Evolutionary conservation across 345 rosid genomes (phyloP), one percentile per base, ranked within the genome.

Genomic region (Geranium brycei): DNA sequence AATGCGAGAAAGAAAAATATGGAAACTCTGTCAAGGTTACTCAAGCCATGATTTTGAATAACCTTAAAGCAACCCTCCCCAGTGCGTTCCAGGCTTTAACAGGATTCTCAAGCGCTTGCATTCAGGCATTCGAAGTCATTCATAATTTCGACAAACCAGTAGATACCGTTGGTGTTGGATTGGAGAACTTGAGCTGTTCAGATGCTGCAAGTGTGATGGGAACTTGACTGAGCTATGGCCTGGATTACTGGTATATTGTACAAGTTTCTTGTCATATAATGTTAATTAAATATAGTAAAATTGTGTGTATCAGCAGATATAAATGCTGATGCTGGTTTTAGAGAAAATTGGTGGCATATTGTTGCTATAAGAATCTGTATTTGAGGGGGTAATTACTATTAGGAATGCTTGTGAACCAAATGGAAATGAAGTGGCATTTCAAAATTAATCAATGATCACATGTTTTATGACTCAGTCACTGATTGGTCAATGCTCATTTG

Each of bases 41-140:
- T 53, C 78, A 74, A 71, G 76, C 72, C 70, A 83, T 83, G 89
- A 84, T 79, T 53, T 73, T 92, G 59, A 85, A 60, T 77, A 81
- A 83, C 72, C 85, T 92, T 28, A 87, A 81, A 78, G 78, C 85
- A 60, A 77, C 77, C 75, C 95, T 92, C 57, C 98, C 98, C 41
- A 79, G 67, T 62, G 86, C 85, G 35, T 92, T 92, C 67, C 82
- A 77, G 78, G 82, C 82, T 69, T 70, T 92, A 60, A 77, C 79
- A 75, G 82, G 68, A 51, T 84, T 87, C 65, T 82, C 98, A 0
- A 70, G 69, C 35, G 87, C 85, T 63, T 87, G 73, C 64, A 77
- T 80, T 32, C 61, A 61, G 65, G 92, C 86, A 51, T 77, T 87
- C 31, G 84, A 84, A 74, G 84, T 83, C 56, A 67, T 88, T 69